Evolutionary conservation across 805 yeast genomes (phyloP).

Genomic region (Kodamaea sagamina): DNA sequence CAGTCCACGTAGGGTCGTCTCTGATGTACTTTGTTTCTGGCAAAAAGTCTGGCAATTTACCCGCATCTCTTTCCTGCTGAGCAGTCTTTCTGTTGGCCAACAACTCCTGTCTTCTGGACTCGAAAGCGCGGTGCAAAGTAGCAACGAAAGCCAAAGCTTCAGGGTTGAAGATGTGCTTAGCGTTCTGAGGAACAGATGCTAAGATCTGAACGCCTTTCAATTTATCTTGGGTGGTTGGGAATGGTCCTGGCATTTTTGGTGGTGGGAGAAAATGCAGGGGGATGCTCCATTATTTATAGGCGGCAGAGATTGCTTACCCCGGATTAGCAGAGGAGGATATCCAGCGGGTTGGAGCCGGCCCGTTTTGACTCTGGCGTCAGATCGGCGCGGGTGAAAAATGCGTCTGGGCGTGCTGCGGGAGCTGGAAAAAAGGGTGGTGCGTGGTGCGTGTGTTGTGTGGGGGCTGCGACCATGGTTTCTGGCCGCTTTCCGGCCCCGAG

Average conservation of each 20-base stretch:
- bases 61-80: conserved; percentile 63
- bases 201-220: conserved; percentile 55
- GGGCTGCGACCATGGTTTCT: too few relatives aligned
- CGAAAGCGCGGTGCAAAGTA: conserved; percentile 71
- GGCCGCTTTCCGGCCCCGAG: background rate
- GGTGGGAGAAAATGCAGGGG: background rate
- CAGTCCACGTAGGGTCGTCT: conserved; percentile 74
- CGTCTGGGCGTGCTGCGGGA: background rate
- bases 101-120: conserved; percentile 57
- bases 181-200: conserved; percentile 50
- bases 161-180: conserved; percentile 56
- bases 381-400: background rate
- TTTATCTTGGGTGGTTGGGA: conserved; percentile 45
- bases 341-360: conserved; percentile 2
- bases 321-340: background rate
- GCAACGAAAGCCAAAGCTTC: conserved; percentile 72
- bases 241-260: conserved; percentile 40
- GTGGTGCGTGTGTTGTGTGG: background rate
- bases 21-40: conserved; percentile 71
- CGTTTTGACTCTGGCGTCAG: background rate
- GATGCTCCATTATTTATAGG: background rate
- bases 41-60: conserved; percentile 61
- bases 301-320: conserved; percentile 1
- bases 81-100: conserved; percentile 61
- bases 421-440: background rate